A percentile compares a stretch with the other conserved stretches of the same genome.
Evolutionary conservation across 2,329 filamentous ascomycete species (phyloP).

Genomic region (Pseudopyrenochaeta lycopersici): DNA sequence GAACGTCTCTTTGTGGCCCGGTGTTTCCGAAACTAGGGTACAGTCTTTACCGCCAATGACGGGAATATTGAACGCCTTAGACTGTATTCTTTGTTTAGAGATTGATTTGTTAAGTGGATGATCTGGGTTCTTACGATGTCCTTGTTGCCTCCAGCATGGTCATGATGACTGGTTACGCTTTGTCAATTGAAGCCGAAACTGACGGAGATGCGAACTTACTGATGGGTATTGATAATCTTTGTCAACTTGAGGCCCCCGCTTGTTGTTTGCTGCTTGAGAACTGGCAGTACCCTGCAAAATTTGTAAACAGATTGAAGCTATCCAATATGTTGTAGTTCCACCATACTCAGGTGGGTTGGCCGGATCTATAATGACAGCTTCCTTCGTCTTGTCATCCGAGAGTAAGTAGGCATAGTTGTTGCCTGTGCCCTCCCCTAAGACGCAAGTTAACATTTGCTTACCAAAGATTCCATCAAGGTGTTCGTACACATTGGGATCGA

Average conservation of each 20-base stretch:
- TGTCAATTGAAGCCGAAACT: conserved; percentile 6
- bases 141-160: conserved; percentile 92
- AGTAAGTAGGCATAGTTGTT: conserved; percentile 84
- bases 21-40: conserved; percentile 79
- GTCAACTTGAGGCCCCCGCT: conserved; percentile 81
- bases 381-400: conserved; percentile 59
- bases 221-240: conserved; percentile 95
- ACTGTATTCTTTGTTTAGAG: conserved; percentile 46
- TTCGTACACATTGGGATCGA: conserved; percentile 85
- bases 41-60: conserved; percentile 92
- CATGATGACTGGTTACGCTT: conserved; percentile 75
- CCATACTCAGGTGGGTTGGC: conserved; percentile 77
- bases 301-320: neutral
- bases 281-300: conserved; percentile 64
- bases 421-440: conserved; percentile 75
- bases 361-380: conserved; percentile 75
- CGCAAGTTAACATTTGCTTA: conserved; percentile 1
- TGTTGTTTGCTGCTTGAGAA: conserved; percentile 76
- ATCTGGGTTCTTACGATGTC: conserved; percentile 69
- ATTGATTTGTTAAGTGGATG: neutral
- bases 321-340: too few relatives aligned
- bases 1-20: conserved; percentile 78
- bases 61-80: conserved; percentile 70
- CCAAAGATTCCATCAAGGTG: conserved; percentile 20
- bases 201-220: conserved; percentile 66